Percentiles rank a stretch among this genome's conserved stretches.
Conservation (phyloP, 208 protist genomes). For the Leishmania tarentolae region DNA sequence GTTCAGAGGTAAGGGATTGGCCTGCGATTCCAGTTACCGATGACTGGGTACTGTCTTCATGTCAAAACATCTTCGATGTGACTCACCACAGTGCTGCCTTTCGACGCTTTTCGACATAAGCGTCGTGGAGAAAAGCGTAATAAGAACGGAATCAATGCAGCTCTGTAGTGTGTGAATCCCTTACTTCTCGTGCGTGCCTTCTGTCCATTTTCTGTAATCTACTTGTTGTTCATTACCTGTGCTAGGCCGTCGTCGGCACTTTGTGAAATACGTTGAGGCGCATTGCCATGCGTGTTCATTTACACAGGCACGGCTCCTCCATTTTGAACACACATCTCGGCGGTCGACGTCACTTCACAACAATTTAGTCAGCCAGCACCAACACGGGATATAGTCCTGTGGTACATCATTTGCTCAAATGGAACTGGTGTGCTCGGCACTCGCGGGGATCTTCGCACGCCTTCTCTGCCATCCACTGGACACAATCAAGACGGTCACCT, state of each 20-base stretch:
- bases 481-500: constrained; percentile 82
- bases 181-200: constrained; percentile 7
- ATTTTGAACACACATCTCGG: neutral
- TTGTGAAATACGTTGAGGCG: neutral
- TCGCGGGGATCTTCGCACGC: constrained; percentile 62
- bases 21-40: neutral
- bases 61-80: neutral
- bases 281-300: neutral
- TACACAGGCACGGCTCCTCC: neutral
- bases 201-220: neutral
- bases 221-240: neutral
- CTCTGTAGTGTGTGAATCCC: neutral
- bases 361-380: neutral
- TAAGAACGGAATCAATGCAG: neutral
- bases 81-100: neutral
- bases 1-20: neutral
- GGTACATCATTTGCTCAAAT: constrained; percentile 11
- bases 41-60: neutral
- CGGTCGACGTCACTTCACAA: neutral
- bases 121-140: neutral
- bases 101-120: neutral
- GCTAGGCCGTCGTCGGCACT: neutral
- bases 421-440: constrained; percentile 60
- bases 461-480: constrained; percentile 81
- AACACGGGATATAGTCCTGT: neutral